Evolutionary conservation across 208 protist species (phyloP), one percentile per base, ranked within the genome.

Genomic region (Phytomonas francai): DNA sequence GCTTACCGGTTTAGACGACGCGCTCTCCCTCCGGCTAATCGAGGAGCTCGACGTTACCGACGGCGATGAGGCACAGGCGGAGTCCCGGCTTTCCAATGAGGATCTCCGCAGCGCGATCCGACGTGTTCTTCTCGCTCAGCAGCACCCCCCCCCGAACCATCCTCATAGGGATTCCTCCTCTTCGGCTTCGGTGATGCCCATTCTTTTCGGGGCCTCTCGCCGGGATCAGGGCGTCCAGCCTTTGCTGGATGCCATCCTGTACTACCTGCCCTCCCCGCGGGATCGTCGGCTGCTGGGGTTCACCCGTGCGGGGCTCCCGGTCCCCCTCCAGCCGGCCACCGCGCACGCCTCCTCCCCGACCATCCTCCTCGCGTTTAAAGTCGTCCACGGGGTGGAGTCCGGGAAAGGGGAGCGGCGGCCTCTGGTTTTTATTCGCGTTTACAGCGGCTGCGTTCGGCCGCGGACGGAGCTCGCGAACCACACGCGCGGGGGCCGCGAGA

Each of bases 351-450:
- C 77, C 12, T 78, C 76, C 63, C 79, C 92, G 51, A 88, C 86
- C 2, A 71, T 93, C 31, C 94, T 93, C 12, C 73, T 98, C 19
- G 95, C 87, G 42, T 98, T 97, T 77, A 98, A 98, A 83, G 95
- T 98, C 16, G 91, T 49, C 68, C 86, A 96, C 71, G 62, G 76
- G 11, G 72, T 78, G 25, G 65, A 79, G 30, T 79, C 83, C 22
- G 75, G 39, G 71, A 95, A 86, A 66, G 88, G 80, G 56, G 73
- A 68, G 67, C 82, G 90, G 9, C 80, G 84, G 19, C 78, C 93
- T 19, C 84, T 98, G 34, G 89, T 97, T 5, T 98, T 94, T 69
- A 63, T 97, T 32, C 87, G 95, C 34, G 87, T 98, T 2, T 97
- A 97, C 79, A 94, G 85, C 45, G 95, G 95, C 39, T 65, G 69